Percentiles rank a stretch among this genome's conserved stretches.
phyloP scores from a whole-genome alignment of 805 yeast genomes.

The Candida gorgasii region DNA sequence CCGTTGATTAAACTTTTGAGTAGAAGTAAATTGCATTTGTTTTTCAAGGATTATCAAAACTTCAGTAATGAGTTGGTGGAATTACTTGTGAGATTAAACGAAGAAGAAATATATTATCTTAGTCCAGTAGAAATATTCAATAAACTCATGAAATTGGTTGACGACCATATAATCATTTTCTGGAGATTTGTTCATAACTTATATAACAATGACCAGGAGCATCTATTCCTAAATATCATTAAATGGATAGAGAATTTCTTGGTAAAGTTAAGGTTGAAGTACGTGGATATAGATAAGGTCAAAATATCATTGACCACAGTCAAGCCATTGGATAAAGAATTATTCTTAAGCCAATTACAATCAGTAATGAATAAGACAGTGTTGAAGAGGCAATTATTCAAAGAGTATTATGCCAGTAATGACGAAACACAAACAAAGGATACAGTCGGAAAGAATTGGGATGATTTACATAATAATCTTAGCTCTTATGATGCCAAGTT shows the following conservation, averaged over 20 bases:
- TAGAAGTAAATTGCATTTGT: constrained; percentile 38
- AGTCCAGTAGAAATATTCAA: constrained; percentile 63
- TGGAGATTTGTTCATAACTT: constrained; percentile 78
- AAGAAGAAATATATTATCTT: constrained; percentile 48
- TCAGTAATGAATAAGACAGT: constrained; percentile 37
- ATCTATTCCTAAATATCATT: constrained; percentile 69
- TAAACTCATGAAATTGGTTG: constrained; percentile 62
- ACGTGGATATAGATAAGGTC: constrained; percentile 37
- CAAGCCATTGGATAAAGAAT: constrained; percentile 27
- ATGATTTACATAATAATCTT: constrained; percentile 37
- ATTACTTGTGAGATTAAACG: constrained; percentile 60
- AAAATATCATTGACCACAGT: constrained; percentile 22
- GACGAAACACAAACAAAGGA: constrained; percentile 18
- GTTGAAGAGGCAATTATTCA: constrained; percentile 39
- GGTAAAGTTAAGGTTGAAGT: constrained; percentile 62
- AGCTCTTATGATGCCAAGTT: constrained; percentile 30
- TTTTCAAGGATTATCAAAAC: constrained; percentile 37
- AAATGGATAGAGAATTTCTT: constrained; percentile 73
- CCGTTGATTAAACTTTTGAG: constrained; percentile 41
- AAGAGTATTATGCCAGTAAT: constrained; percentile 27
- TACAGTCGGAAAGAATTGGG: constrained; percentile 44
- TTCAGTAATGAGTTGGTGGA: constrained; percentile 55
- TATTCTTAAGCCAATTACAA: constrained; percentile 42
- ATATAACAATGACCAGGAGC: constrained; percentile 72
- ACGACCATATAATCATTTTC: constrained; percentile 69